Evolutionary conservation across 2,329 filamentous ascomycete genomes (phyloP).

Genomic region (Mycosphaerella sp.): DNA sequence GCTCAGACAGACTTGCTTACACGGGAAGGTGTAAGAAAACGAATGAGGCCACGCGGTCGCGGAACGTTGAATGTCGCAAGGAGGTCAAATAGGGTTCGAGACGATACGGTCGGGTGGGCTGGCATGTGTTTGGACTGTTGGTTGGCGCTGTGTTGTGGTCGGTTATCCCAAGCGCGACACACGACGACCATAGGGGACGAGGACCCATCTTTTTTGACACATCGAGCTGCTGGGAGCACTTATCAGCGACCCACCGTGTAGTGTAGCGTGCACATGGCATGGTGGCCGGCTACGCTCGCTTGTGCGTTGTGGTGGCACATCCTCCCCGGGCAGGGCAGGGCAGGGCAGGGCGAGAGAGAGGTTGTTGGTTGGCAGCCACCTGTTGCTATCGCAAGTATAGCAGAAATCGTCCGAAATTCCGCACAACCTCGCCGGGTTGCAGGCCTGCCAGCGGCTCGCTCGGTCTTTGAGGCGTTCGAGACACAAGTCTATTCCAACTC

Average conservation of each 20-base stretch:
- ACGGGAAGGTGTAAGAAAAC: background rate
- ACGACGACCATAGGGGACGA: background rate
- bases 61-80: conserved; percentile 6
- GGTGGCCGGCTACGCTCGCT: background rate
- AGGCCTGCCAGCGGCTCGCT: background rate
- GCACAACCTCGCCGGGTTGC: too few relatives aligned
- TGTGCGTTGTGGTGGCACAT: background rate
- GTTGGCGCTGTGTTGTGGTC: background rate
- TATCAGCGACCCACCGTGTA: background rate
- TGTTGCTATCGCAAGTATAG: background rate
- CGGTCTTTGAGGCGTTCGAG: conserved; percentile 9
- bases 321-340: too few relatives aligned
- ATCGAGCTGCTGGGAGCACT: background rate
- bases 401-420: background rate
- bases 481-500: conserved; percentile 9
- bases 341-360: too few relatives aligned
- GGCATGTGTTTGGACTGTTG: background rate
- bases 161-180: background rate
- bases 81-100: background rate
- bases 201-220: background rate
- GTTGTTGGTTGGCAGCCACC: too few relatives aligned
- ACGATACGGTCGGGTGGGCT: background rate
- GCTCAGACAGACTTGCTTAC: background rate
- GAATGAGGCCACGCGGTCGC: background rate
- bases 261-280: background rate